Conservation (phyloP, 306 rosid species). For the Vigna hirtella region DNA sequence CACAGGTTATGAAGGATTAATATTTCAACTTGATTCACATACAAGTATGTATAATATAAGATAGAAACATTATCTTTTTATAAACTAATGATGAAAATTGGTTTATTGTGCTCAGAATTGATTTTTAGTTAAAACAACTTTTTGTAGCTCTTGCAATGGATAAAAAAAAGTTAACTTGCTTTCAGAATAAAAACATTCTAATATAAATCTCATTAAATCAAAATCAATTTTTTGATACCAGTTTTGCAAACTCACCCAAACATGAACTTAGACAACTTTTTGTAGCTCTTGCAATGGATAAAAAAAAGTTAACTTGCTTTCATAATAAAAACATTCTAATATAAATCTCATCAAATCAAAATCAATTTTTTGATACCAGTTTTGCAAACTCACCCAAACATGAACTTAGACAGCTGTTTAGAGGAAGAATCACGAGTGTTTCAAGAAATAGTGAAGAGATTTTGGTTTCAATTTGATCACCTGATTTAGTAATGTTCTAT, state of each 20-base stretch:
- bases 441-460: background rate
- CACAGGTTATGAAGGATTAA: no score
- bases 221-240: background rate
- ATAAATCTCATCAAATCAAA: background rate
- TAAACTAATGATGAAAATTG: no score
- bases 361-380: background rate
- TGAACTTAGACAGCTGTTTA: background rate
- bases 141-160: no score
- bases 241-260: background rate
- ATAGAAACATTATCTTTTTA: no score
- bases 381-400: background rate
- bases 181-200: background rate
- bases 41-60: no score
- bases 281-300: no score
- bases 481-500: no score
- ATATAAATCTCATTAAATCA: background rate
- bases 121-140: background rate
- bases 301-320: no score
- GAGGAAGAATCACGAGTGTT: constrained; percentile 1
- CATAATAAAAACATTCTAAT: background rate
- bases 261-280: background rate
- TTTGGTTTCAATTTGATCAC: background rate
- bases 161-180: no score
- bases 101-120: background rate
- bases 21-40: no score